phyloP scores from a whole-genome alignment of 75 land plant genomes.

The Gnetum montanum region DNA sequence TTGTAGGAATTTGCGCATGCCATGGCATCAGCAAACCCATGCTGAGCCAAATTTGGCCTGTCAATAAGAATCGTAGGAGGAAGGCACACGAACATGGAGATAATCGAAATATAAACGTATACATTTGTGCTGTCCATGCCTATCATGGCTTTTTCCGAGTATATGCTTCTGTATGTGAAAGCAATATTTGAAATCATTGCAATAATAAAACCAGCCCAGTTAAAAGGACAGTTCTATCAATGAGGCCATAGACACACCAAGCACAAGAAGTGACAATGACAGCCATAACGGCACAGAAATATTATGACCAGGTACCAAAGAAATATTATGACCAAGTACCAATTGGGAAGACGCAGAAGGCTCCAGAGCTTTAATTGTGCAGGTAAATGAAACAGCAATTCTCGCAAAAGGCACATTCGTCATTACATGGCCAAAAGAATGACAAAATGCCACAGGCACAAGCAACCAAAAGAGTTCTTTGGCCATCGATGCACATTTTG shows the following conservation, averaged over 20 bases:
- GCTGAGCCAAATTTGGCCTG: constrained; percentile 67
- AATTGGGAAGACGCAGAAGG: constrained; percentile 45
- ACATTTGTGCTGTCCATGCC: constrained; percentile 97
- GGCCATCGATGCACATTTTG: constrained; percentile 15
- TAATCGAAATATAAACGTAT: constrained; percentile 91
- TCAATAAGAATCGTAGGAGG: constrained; percentile 91
- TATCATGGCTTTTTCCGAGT: constrained; percentile 52
- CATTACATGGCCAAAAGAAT: constrained; percentile 45
- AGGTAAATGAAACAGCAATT: constrained; percentile 41
- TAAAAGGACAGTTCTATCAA: constrained; percentile 43
- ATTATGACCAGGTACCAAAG: constrained; percentile 38
- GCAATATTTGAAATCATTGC: constrained; percentile 45
- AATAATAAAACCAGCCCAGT: constrained; percentile 43
- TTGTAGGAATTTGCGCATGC: constrained; percentile 73
- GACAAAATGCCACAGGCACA: constrained; percentile 27
- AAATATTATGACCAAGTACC: constrained; percentile 33
- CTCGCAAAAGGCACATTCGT: constrained; percentile 41
- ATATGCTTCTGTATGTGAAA: constrained; percentile 42
- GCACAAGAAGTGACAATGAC: constrained; percentile 27
- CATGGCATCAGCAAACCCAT: constrained; percentile 83
- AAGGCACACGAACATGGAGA: constrained; percentile 75
- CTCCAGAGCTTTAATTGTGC: constrained; percentile 40
- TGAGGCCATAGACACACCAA: constrained; percentile 50
- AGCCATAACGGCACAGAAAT: constrained; percentile 28
- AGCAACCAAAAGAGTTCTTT: constrained; percentile 9